Base-by-base conservation (phyloP, 2,329 filamentous ascomycete genomes). In the Proliferodiscus dingleyae region DNA sequence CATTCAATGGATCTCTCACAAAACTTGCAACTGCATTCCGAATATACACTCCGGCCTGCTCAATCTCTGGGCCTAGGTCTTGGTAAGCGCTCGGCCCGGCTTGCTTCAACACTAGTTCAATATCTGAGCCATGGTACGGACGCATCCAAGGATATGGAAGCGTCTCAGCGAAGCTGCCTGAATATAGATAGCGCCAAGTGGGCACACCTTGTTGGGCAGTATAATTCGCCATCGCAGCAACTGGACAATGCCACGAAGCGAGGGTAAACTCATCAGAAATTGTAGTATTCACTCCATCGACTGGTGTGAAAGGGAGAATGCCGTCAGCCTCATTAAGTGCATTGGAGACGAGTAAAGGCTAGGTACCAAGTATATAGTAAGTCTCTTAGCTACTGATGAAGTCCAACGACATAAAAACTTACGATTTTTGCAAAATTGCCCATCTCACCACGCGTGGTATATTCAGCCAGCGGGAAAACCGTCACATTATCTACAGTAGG, bases 401-500 rank as follows among this genome's bases (percentile, higher is more conserved):
- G 6, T 26, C 24, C 24, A 26, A 26, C 11, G 16, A n/a, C 5
- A 19, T 8, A 15, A 8, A 10, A 26, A 24, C 28, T 18, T 43
- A 43, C 45, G 11, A 49, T 2, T 19, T 49, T 32, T 13, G 46
- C 37, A 30, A 45, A 49, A 3, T 42, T 36, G 2, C 41, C 37
- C 2, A 16, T 32, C 8, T 18, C 9, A 8, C 37, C 23, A 11
- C 41, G 30, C 1, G 41, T 26, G 11, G 41, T 22, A 33, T 49
- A 49, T 15, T 49, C 41, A n/a, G 34, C 13, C 3, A 40, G 19
- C 2, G 41, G 22, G 23, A 45, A 45, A 5, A 45, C 46, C 4
- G 41, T 49, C 5, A 45, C n/a, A 21, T 49, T 49, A 30, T 49
- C 41, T 11, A 49, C 37, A 5, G 21, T 32, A 36, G 46, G 46